Percentiles rank a stretch among this genome's conserved stretches.
Conservation (phyloP, 1,284 basidiomycete species). For the Trichosporon sp. region DNA sequence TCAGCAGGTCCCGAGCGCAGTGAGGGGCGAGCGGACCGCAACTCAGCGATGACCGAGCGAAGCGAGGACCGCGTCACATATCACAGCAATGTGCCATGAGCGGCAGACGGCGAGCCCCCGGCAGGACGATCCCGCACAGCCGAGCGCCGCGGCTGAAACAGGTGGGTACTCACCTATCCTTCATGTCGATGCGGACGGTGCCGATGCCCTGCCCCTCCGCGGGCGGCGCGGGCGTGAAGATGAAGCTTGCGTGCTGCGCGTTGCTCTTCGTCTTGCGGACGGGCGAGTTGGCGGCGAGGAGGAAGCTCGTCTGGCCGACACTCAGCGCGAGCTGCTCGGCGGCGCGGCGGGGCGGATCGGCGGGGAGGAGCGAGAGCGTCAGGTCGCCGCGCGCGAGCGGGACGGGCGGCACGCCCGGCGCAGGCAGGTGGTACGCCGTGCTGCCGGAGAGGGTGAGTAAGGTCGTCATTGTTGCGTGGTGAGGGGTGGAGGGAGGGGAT, state of each 20-base stretch:
- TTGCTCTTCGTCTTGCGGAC: constrained; percentile 40
- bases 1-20: constrained; percentile 10
- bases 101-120: no score
- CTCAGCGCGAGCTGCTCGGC: constrained; percentile 35
- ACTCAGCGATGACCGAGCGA: neutral
- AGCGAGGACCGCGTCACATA: no score
- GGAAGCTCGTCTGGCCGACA: constrained; percentile 41
- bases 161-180: constrained; percentile 34
- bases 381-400: constrained; percentile 43
- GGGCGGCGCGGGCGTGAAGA: constrained; percentile 42
- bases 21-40: no score
- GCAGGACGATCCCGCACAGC: no score
- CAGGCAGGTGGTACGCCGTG: constrained; percentile 42
- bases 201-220: constrained; percentile 38
- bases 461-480: constrained; percentile 32
- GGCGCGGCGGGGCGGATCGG: constrained; percentile 37
- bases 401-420: constrained; percentile 30
- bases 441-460: constrained; percentile 38
- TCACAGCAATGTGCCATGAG: no score
- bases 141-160: no score
- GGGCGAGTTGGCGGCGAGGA: constrained; percentile 34
- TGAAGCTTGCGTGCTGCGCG: constrained; percentile 40
- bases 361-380: constrained; percentile 39
- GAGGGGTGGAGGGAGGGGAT: neutral
- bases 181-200: constrained; percentile 42